Conservation (phyloP, 805 yeast species). For the Metschnikowia kunwiensis region DNA sequence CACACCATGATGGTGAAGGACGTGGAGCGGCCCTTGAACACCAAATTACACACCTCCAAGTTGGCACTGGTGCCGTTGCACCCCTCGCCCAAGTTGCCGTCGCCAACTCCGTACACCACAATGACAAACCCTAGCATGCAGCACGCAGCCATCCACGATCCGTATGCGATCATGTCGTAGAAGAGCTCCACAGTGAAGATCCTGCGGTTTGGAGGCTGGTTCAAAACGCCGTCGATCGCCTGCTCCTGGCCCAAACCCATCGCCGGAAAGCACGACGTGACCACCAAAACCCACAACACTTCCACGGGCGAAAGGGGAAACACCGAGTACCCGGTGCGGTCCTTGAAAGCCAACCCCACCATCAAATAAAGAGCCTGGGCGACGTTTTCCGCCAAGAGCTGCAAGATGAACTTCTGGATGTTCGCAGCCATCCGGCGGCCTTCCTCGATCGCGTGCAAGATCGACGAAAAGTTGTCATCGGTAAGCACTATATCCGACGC, state of each 20-base stretch:
- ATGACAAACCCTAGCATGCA: slow-evolving; percentile 36
- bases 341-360: slow-evolving; percentile 73
- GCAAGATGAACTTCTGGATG: slow-evolving; percentile 22
- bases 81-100: slow-evolving; percentile 36
- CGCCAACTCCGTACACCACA: slow-evolving; percentile 37
- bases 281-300: slow-evolving; percentile 23
- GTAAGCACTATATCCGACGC: slow-evolving; percentile 28
- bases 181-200: slow-evolving; percentile 43
- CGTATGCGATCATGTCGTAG: slow-evolving; percentile 40
- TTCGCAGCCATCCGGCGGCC: slow-evolving; percentile 24
- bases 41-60: slow-evolving; percentile 27
- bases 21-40: slow-evolving; percentile 38
- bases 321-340: slow-evolving; percentile 61
- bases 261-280: slow-evolving; percentile 23
- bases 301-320: slow-evolving; percentile 61
- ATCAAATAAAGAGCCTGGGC: slow-evolving; percentile 60
- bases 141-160: slow-evolving; percentile 41
- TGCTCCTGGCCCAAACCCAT: slow-evolving; percentile 33
- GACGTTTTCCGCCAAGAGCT: slow-evolving; percentile 28
- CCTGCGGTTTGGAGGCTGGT: slow-evolving; percentile 34
- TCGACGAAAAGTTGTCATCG: slow-evolving; percentile 28
- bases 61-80: slow-evolving; percentile 29
- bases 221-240: slow-evolving; percentile 39
- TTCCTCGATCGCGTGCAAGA: slow-evolving; percentile 28
- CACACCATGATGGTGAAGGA: slow-evolving; percentile 40